Evolutionary conservation across 2,329 filamentous ascomycete species (phyloP).

Genomic region (Monascus ruber): DNA sequence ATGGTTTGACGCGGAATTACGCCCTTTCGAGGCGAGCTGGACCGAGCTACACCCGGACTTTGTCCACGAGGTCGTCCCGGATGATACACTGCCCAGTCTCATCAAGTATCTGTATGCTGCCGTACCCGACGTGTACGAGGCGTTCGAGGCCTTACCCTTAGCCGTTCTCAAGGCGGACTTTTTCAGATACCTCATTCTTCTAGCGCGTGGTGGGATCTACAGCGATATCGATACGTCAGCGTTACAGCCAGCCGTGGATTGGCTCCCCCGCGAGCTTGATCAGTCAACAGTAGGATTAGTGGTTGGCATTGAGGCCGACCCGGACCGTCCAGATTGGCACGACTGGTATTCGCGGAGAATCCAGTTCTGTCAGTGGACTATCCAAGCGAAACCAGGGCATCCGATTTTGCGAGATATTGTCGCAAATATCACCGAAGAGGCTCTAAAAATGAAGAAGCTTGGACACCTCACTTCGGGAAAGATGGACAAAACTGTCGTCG

Average conservation of each 20-base stretch:
- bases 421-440: conserved; percentile 70
- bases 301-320: conserved; percentile 91
- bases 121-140: conserved; percentile 65
- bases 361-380: conserved; percentile 99
- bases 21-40: conserved; percentile 82
- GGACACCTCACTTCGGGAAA: conserved; percentile 53
- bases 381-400: conserved; percentile 89
- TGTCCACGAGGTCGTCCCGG: conserved; percentile 94
- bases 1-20: conserved; percentile 62
- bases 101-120: conserved; percentile 78
- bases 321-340: conserved; percentile 82
- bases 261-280: conserved; percentile 72
- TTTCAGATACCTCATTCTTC: conserved; percentile 63
- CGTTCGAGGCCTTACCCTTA: conserved; percentile 60
- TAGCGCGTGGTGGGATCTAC: conserved; percentile 73
- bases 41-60: conserved; percentile 77
- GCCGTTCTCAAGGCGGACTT: conserved; percentile 70
- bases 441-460: conserved; percentile 58
- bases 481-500: conserved; percentile 65
- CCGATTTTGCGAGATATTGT: conserved; percentile 83
- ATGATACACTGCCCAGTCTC: conserved; percentile 69
- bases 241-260: conserved; percentile 70
- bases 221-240: conserved; percentile 86
- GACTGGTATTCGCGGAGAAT: conserved; percentile 94
- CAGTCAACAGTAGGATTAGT: conserved; percentile 71